Evolutionary conservation across 805 yeast genomes (phyloP).

Genomic region (Kodamaea kaohsiungensis): DNA sequence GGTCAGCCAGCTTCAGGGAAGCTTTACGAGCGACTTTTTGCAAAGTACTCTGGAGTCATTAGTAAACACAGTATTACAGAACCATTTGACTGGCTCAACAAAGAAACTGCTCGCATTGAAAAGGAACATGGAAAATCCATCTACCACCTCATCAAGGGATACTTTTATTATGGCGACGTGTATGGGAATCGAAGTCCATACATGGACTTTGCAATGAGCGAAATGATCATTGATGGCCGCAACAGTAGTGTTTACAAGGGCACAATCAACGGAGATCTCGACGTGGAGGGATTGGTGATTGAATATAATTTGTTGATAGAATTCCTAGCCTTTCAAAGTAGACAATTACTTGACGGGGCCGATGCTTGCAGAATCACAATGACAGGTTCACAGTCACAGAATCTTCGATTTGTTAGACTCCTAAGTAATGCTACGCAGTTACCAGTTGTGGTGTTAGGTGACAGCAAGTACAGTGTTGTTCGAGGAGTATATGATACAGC

Average conservation of each 20-base stretch:
- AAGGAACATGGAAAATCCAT: slow-evolving; percentile 17
- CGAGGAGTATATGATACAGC: slow-evolving; percentile 17
- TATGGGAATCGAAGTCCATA: slow-evolving; percentile 61
- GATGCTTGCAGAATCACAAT: slow-evolving; percentile 34
- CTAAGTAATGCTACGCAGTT: slow-evolving; percentile 19
- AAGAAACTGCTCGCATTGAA: slow-evolving; percentile 23
- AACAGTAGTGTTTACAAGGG: slow-evolving; percentile 16
- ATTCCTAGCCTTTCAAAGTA: slow-evolving; percentile 52
- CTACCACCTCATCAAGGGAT: slow-evolving; percentile 30
- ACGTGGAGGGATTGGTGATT: slow-evolving; percentile 34
- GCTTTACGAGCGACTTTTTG: slow-evolving; percentile 48
- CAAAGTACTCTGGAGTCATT: slow-evolving; percentile 21
- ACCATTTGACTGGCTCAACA: slow-evolving; percentile 21
- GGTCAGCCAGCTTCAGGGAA: slow-evolving; percentile 64
- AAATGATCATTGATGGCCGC: slow-evolving; percentile 49
- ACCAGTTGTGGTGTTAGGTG: slow-evolving; percentile 1
- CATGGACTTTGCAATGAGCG: slow-evolving; percentile 50
- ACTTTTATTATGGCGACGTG: slow-evolving; percentile 55
- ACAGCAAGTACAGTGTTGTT: slow-evolving; percentile 24
- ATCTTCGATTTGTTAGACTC: slow-evolving; percentile 36
- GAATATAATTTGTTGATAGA: slow-evolving; percentile 50
- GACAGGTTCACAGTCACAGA: slow-evolving; percentile 57
- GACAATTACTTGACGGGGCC: slow-evolving; percentile 33
- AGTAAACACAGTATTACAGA: neutral
- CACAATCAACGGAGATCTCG: slow-evolving; percentile 24